Base-by-base conservation (phyloP, 2,329 filamentous ascomycete species). In the Stachybotrys echinatus region DNA sequence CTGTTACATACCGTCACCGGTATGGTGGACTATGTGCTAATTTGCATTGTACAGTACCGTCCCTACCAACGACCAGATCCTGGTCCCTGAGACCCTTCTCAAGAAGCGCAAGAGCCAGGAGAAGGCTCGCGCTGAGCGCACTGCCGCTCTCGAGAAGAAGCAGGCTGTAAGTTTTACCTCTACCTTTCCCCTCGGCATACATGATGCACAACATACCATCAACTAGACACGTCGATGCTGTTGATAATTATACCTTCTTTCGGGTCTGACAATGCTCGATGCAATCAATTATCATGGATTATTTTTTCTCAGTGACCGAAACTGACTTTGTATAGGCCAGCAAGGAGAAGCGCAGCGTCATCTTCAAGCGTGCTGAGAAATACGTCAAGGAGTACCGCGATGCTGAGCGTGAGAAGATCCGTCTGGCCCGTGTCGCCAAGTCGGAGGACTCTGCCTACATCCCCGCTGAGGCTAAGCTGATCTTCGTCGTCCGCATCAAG, bases 41-140 rank as follows among this genome's bases (percentile, higher is more conserved):
- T 88, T 85, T 89, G 73, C 84, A 73, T 52, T 48, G 55, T 64
- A 60, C 71, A 96, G 91, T 79, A 85, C 85, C 77, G 89, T 96
- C 70, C 90, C 94, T 64, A 95, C 91, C 75, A 79, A 92, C 76
- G 89, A 96, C 75, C 88, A 97, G 75, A 85, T 99, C 74, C 83
- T 97, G 74, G 90, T 97, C 72, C 94, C 94, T 65, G 94, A 99
- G 89, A 99, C 94, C 67, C 89, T 99, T 70, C 85, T 99, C 76
- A 99, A 99, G 89, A 99, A 99, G 90, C 89, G 94, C 82, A 99
- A 99, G 91, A 90, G 85, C 75, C 92, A 96, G 81, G 94, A 99
- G 86, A 96, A 96, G 86, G 91, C 92, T 74, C 89, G 92, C 74
- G 92, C 94, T 74, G 89, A 92, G 78, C 87, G 86, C 73, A 75